Percentiles rank a stretch among this genome's conserved stretches.
Conservation (phyloP, 306 rosid genomes). For the Cucumis cinereus region DNA sequence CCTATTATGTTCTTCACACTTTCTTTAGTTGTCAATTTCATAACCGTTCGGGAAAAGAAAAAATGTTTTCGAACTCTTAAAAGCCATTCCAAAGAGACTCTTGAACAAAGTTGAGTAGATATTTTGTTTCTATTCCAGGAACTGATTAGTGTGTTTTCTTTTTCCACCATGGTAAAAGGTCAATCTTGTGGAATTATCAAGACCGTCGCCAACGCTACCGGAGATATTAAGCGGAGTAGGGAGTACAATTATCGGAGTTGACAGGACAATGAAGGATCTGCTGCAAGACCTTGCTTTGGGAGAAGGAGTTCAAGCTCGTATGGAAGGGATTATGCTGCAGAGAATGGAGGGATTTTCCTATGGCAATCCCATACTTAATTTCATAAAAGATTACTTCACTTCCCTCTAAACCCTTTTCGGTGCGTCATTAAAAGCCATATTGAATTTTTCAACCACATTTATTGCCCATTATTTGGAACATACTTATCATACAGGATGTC, state of each 20-base stretch:
- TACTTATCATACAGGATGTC: neutral
- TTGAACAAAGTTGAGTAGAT: neutral
- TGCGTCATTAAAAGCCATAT: neutral
- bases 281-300: constrained; percentile 40
- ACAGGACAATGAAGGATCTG: constrained; percentile 44
- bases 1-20: too few relatives aligned
- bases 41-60: too few relatives aligned
- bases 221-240: constrained; percentile 65
- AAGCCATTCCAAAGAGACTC: too few relatives aligned
- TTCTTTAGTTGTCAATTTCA: too few relatives aligned
- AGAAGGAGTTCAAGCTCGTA: constrained; percentile 76
- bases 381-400: constrained; percentile 60
- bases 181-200: constrained; percentile 71
- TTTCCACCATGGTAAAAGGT: constrained; percentile 31
- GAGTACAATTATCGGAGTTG: constrained; percentile 48
- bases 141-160: neutral
- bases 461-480: neutral
- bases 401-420: constrained; percentile 23
- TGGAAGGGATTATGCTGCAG: constrained; percentile 83
- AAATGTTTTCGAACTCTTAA: too few relatives aligned
- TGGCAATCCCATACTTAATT: constrained; percentile 41
- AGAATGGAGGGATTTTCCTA: constrained; percentile 56
- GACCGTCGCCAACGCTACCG: constrained; percentile 58
- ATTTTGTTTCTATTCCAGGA: neutral
- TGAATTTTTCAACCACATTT: neutral